These are phyloP conservation scores for Kuraishia cidri DNA, from an alignment of 805 yeast genomes.

Conservation along the genomic window DNA sequence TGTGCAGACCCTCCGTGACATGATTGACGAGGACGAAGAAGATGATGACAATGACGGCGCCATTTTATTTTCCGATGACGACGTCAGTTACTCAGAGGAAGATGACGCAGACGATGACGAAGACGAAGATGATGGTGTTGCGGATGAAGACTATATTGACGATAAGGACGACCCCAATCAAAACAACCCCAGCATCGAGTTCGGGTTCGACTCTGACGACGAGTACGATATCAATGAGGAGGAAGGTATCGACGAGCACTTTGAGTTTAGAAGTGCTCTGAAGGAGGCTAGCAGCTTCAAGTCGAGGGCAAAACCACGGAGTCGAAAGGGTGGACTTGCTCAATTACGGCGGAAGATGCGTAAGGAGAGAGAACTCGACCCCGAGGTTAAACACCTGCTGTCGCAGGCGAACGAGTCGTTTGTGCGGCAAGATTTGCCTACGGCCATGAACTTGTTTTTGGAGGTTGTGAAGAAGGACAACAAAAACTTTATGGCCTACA, in stretches of 20 bases:
- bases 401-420: constrained; percentile 77
- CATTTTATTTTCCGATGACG: not conserved
- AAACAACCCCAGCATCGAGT: constrained; percentile 2
- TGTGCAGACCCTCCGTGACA: constrained; percentile 11
- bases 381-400: constrained; percentile 58
- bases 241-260: constrained; percentile 12
- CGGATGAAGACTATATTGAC: constrained; percentile 12
- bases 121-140: no score
- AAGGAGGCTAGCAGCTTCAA: constrained; percentile 62
- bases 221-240: constrained; percentile 7
- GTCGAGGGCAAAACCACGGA: no score
- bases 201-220: constrained; percentile 5
- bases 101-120: no score
- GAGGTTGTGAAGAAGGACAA: constrained; percentile 76
- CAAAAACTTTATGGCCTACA: constrained; percentile 74
- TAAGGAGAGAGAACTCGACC: constrained; percentile 43
- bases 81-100: constrained; percentile 4
- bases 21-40: constrained; percentile 5
- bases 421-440: constrained; percentile 51
- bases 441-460: constrained; percentile 49
- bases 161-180: constrained; percentile 6
- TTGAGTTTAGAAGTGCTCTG: constrained; percentile 50
- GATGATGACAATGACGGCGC: no score
- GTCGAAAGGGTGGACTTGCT: constrained; percentile 24
- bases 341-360: constrained; percentile 28